Percentiles rank a stretch among this genome's conserved stretches.
phyloP scores from a whole-genome alignment of 2,329 filamentous ascomycete genomes.

The Huntiella omanensis region DNA sequence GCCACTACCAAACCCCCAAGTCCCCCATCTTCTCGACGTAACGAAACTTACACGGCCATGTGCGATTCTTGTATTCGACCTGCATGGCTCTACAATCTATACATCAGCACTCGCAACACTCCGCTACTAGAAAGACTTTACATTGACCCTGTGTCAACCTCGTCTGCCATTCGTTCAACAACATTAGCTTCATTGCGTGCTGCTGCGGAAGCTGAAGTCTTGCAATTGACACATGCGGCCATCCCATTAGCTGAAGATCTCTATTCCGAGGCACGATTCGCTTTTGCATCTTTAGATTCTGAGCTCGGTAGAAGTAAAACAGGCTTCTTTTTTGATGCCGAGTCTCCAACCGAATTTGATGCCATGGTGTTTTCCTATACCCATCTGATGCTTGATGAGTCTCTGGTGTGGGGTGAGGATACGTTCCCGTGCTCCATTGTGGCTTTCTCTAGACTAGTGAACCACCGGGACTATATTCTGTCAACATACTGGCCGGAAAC shows the following conservation, averaged over 20 bases:
- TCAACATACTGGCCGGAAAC: conserved; percentile 12
- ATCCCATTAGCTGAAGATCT: conserved; percentile 20
- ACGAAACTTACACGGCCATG: conserved; percentile 62
- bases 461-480: conserved; percentile 20
- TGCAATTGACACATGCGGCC: conserved; percentile 34
- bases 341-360: conserved; percentile 57
- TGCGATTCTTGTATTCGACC: conserved; percentile 60
- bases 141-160: conserved; percentile 41
- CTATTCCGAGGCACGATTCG: conserved; percentile 25
- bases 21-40: conserved; percentile 24
- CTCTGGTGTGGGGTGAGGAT: conserved; percentile 43
- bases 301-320: conserved; percentile 20
- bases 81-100: conserved; percentile 73
- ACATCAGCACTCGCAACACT: conserved; percentile 52
- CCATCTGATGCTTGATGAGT: conserved; percentile 52
- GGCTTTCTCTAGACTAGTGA: conserved; percentile 41
- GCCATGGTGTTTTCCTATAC: conserved; percentile 82
- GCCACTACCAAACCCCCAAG: conserved; percentile 26
- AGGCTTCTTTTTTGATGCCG: conserved; percentile 31
- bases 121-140: conserved; percentile 54
- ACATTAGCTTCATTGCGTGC: conserved; percentile 47
- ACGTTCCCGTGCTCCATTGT: conserved; percentile 37
- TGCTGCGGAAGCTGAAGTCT: conserved; percentile 57
- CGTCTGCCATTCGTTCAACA: conserved; percentile 40
- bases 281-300: conserved; percentile 26